Evolutionary conservation across 2,329 filamentous ascomycete genomes (phyloP), one percentile per base, ranked within the genome.

Genomic region (Fusarium clavum): DNA sequence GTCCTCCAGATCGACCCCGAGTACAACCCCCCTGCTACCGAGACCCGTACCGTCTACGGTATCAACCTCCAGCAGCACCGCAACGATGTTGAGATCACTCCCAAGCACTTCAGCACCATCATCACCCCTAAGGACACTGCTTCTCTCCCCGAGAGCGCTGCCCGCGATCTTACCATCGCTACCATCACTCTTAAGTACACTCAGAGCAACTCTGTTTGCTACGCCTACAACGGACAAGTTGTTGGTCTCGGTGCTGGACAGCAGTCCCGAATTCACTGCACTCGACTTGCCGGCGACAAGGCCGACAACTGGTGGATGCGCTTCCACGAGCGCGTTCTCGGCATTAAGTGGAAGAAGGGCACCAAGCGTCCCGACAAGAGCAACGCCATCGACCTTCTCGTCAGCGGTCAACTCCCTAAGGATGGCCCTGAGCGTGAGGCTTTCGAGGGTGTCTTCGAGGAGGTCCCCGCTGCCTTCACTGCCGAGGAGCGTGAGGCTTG

Each of bases 241-340:
- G 88, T 99, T 75, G 96, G 96, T 72, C 90, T 99, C 59, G 96
- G 96, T 72, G 96, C 96, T 58, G 96, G 96, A 65, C 96, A 99
- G 83, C 96, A 99, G 84, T 97, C 93, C 67, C 92, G 96, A 74
- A 99, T 99, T 75, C 96, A 99, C 87, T 99, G 96, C 89, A 99
- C 96, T 44, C 92, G 96, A 72, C 89, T 99, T 54, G 96, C 96
- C 13, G 96, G 96, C 65, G 95, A 98, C 86, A 99, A 99, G 87
- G 94, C 94, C 51, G 96, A 99, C 83, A 98, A 97, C 87, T 98
- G 95, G 95, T 99, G 95, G 96, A 92, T 99, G 87, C 92, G 96
- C 77, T 98, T 98, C 90, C 93, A 98, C 85, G 91, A 93, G 74
- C 91, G 93, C 56, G 93, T 96, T 14, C 87, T 98, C 52, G 87